These are phyloP conservation scores for Posidonia australis DNA, from an alignment of 106 monocot species.

Conservation along the genomic window DNA sequence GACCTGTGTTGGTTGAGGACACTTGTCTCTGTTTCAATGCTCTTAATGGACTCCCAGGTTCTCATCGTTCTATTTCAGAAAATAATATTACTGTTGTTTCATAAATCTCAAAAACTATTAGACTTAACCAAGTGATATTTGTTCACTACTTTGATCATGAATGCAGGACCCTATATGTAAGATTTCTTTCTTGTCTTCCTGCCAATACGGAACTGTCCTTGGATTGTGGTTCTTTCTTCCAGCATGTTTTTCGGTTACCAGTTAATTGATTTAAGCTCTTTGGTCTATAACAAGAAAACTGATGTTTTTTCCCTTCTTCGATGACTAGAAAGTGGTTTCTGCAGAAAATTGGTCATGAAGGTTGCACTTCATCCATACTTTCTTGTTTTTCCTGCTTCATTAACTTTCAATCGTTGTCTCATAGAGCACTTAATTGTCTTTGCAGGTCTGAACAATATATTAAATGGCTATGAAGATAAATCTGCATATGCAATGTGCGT, in stretches of 20 bases:
- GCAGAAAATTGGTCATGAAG: slow-evolving; percentile 96
- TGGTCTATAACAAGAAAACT: not conserved
- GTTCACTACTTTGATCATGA: slow-evolving; percentile 2
- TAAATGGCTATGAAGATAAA: slow-evolving; percentile 88
- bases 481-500: slow-evolving; percentile 96
- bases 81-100: not conserved
- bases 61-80: not conserved
- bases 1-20: slow-evolving; percentile 94
- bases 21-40: slow-evolving; percentile 97
- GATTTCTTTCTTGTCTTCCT: slow-evolving; percentile 3
- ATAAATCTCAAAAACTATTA: too few species aligned
- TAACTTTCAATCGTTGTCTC: not conserved
- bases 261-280: not conserved
- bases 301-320: not conserved
- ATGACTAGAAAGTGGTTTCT: slow-evolving; percentile 89
- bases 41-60: slow-evolving; percentile 90
- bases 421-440: not conserved
- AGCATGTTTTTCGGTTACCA: not conserved
- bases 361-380: slow-evolving; percentile 16
- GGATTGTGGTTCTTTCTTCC: not conserved
- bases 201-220: not conserved
- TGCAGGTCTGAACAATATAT: slow-evolving; percentile 75
- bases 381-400: too few species aligned
- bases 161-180: slow-evolving; percentile 98
- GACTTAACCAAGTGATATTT: not conserved